Evolutionary conservation across 257 asterid species (phyloP).

Genomic region (Capsicum pubescens): DNA sequence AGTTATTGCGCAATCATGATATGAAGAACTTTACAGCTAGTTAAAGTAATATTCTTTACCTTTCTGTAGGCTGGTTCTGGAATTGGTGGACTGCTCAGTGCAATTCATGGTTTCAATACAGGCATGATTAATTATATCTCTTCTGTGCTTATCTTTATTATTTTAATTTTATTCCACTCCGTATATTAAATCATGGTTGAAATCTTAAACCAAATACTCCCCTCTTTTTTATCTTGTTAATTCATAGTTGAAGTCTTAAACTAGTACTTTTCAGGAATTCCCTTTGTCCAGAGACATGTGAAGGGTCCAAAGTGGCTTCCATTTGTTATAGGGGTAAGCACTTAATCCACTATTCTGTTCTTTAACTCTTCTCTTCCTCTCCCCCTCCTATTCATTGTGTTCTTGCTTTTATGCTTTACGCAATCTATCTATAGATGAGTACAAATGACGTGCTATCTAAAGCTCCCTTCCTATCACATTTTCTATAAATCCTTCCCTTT

Average conservation of each 20-base stretch:
- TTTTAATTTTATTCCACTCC: slow-evolving; percentile 5
- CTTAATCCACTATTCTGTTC: not conserved
- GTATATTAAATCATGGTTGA: slow-evolving; percentile 5
- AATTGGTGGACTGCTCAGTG: slow-evolving; percentile 74
- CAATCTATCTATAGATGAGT: not conserved
- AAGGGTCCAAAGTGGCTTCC: slow-evolving; percentile 84
- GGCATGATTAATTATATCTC: slow-evolving; percentile 40
- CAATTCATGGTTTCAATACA: slow-evolving; percentile 67
- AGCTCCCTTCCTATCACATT: slow-evolving; percentile 3
- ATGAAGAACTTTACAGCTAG: not conserved
- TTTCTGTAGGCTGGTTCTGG: slow-evolving; percentile 70
- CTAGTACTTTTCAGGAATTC: slow-evolving; percentile 53
- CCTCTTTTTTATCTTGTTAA: not conserved
- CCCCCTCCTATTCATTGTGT: not conserved
- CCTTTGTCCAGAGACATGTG: slow-evolving; percentile 60
- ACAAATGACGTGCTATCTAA: not conserved
- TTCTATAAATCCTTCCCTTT: slow-evolving; percentile 1
- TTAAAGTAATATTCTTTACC: slow-evolving; percentile 6
- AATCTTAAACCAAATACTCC: not conserved
- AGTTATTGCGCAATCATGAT: not conserved
- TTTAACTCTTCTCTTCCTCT: not conserved
- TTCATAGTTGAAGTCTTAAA: slow-evolving; percentile 11
- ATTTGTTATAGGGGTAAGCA: slow-evolving; percentile 62
- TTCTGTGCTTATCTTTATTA: slow-evolving; percentile 9
- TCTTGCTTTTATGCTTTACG: not conserved